Evolutionary conservation across 1,139 yeast species (phyloP).

Genomic region (Kluyveromyces sp.): DNA sequence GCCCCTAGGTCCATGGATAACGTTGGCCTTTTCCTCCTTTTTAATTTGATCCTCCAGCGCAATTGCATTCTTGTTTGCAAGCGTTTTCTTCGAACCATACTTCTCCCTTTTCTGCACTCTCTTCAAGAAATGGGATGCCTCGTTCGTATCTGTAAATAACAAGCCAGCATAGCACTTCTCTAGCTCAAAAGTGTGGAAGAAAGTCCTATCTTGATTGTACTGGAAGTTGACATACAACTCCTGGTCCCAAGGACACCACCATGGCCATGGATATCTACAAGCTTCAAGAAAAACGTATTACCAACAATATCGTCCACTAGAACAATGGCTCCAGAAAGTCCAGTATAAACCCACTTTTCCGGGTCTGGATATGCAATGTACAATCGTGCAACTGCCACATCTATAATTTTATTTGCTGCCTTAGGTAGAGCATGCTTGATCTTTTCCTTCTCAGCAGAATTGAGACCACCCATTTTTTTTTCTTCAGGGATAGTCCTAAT

Average conservation of each 20-base stretch:
- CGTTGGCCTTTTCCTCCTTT: conserved; percentile 31
- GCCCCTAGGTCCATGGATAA: conserved; percentile 70
- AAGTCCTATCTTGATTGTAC: conserved; percentile 87
- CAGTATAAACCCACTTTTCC: conserved; percentile 78
- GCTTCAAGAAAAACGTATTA: conserved; percentile 80
- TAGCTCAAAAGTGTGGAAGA: conserved; percentile 88
- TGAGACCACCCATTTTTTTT: conserved; percentile 50
- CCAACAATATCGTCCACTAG: conserved; percentile 91
- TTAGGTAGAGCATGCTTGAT: conserved; percentile 85
- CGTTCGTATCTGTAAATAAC: conserved; percentile 79
- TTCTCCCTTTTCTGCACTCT: conserved; percentile 69
- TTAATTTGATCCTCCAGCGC: conserved; percentile 52
- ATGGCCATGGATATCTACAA: conserved; percentile 76
- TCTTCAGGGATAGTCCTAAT: background rate
- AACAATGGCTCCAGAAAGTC: conserved; percentile 77
- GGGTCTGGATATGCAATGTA: conserved; percentile 87
- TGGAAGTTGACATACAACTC: conserved; percentile 82
- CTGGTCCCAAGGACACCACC: conserved; percentile 96
- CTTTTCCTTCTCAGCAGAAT: conserved; percentile 72
- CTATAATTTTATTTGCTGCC: conserved; percentile 77
- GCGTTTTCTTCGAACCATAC: conserved; percentile 79
- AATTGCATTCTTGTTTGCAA: conserved; percentile 78
- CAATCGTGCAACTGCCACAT: conserved; percentile 83
- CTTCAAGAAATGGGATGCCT: conserved; percentile 79
- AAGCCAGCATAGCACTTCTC: conserved; percentile 89